A percentile compares a stretch with the other conserved stretches of the same genome.
Conservation (phyloP, 75 land plant species). For the Ceratopteris richardii region DNA sequence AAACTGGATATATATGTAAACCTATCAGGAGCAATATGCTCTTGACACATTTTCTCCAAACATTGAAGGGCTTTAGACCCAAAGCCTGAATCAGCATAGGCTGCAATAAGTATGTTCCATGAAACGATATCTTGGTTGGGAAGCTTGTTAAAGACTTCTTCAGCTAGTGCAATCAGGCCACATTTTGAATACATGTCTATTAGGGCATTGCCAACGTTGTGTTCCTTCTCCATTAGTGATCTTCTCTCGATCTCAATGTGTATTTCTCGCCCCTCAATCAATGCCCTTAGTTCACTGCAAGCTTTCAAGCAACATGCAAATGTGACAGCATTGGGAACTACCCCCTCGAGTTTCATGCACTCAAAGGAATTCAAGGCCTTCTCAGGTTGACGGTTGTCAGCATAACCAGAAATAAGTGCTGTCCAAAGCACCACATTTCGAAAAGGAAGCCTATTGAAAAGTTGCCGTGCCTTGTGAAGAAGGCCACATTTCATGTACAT, state of each 20-base stretch:
- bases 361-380: neutral
- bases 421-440: slow-evolving; percentile 32
- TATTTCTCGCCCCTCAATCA: neutral
- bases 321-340: neutral
- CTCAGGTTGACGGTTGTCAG: neutral
- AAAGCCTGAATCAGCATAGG: neutral
- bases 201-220: slow-evolving; percentile 8
- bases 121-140: slow-evolving; percentile 9
- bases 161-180: slow-evolving; percentile 2
- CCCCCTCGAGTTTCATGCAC: slow-evolving; percentile 5
- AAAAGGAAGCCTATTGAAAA: slow-evolving; percentile 15
- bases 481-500: slow-evolving; percentile 45
- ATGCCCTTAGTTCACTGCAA: neutral
- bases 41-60: slow-evolving; percentile 11
- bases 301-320: neutral
- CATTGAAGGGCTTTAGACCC: slow-evolving; percentile 8
- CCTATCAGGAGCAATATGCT: slow-evolving; percentile 9
- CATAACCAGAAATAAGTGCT: slow-evolving; percentile 30
- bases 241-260: neutral
- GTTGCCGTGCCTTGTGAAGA: slow-evolving; percentile 15
- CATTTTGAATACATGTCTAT: slow-evolving; percentile 20
- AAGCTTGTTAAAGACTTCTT: slow-evolving; percentile 12
- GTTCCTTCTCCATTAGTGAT: neutral
- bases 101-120: slow-evolving; percentile 17
- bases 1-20: slow-evolving; percentile 12